A percentile compares a stretch with the other conserved stretches of the same genome.
Conservation (phyloP, 495 filamentous ascomycete genomes). For the Neurospora sp. region DNA sequence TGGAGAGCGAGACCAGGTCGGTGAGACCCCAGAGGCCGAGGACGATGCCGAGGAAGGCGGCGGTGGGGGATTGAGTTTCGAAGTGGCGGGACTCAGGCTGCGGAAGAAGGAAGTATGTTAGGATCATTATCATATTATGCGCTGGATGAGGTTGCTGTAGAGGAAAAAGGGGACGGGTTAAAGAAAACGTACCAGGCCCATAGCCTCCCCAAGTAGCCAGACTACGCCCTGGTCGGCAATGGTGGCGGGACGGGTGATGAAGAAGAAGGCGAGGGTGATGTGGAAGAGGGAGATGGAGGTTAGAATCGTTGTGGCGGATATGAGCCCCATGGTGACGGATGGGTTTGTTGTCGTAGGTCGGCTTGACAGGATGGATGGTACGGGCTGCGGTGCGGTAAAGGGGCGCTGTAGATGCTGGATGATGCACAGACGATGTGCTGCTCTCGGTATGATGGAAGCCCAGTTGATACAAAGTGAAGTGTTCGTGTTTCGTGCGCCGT, state of each 20-base stretch:
- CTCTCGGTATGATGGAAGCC: not conserved
- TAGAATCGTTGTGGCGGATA: slow-evolving; percentile 68
- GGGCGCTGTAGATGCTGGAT: not conserved
- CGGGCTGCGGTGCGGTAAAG: not conserved
- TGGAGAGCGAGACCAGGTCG: slow-evolving; percentile 62
- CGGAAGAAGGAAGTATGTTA: not conserved
- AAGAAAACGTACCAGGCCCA: slow-evolving; percentile 52
- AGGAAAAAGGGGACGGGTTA: not conserved
- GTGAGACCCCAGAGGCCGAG: slow-evolving; percentile 56
- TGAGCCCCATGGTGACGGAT: slow-evolving; percentile 54
- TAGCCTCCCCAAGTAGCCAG: slow-evolving; percentile 71
- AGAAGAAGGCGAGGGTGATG: slow-evolving; percentile 70
- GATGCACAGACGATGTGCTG: not conserved
- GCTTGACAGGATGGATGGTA: not conserved
- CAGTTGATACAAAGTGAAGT: not conserved
- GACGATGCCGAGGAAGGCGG: slow-evolving; percentile 61
- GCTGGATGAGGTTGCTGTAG: not conserved
- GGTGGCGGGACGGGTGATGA: slow-evolving; percentile 56
- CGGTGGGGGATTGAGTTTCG: slow-evolving; percentile 51
- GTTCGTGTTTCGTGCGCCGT: not conserved
- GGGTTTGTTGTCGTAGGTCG: not conserved
- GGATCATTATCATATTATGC: not conserved
- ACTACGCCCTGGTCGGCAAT: slow-evolving; percentile 74
- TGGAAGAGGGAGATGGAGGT: slow-evolving; percentile 72
- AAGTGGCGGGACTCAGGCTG: slow-evolving; percentile 44